Percentiles rank a stretch among this genome's conserved stretches.
Conservation (phyloP, 2,329 filamentous ascomycete genomes). For the Trichoderma aggressivum region DNA sequence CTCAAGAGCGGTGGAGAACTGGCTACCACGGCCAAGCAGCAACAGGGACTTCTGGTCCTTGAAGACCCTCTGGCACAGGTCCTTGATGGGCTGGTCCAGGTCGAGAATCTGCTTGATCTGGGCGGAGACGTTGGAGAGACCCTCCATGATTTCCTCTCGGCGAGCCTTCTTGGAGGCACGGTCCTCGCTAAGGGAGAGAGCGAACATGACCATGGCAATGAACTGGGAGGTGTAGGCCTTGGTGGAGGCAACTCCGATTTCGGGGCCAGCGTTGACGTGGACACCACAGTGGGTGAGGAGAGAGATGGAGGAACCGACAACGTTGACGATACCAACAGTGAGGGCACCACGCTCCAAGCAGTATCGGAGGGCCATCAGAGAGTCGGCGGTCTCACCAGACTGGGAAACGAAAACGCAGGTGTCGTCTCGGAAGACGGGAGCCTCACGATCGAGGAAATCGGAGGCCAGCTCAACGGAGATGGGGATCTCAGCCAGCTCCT, state of each 20-base stretch:
- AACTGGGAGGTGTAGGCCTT: slow-evolving; percentile 99
- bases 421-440: slow-evolving; percentile 98
- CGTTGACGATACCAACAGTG: slow-evolving; percentile 97
- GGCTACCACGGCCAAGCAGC: slow-evolving; percentile 88
- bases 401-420: slow-evolving; percentile 99
- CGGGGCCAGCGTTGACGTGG: slow-evolving; percentile 97
- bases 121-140: slow-evolving; percentile 77
- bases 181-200: slow-evolving; percentile 92
- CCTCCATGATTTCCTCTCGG: slow-evolving; percentile 94
- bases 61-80: slow-evolving; percentile 86
- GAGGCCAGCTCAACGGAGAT: slow-evolving; percentile 96
- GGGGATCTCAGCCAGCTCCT: slow-evolving; percentile 96
- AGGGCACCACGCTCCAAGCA: slow-evolving; percentile 95
- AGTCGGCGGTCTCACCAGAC: slow-evolving; percentile 97
- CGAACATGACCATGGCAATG: slow-evolving; percentile 99
- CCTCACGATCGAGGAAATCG: slow-evolving; percentile 94
- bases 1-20: slow-evolving; percentile 95
- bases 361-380: slow-evolving; percentile 93
- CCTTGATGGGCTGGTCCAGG: slow-evolving; percentile 91
- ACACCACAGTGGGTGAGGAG: slow-evolving; percentile 99
- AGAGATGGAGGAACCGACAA: slow-evolving; percentile 97
- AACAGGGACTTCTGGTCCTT: slow-evolving; percentile 96
- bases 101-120: slow-evolving; percentile 92
- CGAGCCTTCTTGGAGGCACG: slow-evolving; percentile 90
- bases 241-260: slow-evolving; percentile 98